Evolutionary conservation across 371 early-diverging fungal species (phyloP).

Genomic region (Mortierella sp.): DNA sequence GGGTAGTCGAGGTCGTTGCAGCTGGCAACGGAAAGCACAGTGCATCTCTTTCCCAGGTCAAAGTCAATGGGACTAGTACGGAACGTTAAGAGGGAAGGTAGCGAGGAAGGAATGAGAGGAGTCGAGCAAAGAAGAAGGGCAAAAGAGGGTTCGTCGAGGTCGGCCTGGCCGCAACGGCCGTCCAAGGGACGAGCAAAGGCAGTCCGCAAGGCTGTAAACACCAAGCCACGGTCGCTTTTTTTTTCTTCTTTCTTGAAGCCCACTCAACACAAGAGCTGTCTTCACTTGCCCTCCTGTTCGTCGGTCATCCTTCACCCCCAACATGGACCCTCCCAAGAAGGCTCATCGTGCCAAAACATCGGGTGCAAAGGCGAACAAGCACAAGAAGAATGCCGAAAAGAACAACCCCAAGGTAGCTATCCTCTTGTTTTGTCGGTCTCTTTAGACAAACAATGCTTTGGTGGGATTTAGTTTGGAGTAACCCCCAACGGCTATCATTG

Average conservation of each 20-base stretch:
- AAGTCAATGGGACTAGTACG: neutral
- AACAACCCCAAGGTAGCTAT: constrained; percentile 86
- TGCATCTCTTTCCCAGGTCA: constrained; percentile 22
- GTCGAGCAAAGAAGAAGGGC: neutral
- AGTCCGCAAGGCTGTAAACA: neutral
- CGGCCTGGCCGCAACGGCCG: too few relatives aligned
- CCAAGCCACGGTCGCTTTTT: constrained; percentile 28
- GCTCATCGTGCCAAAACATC: constrained; percentile 85
- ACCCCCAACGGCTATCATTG: too few relatives aligned
- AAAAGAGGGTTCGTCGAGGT: neutral
- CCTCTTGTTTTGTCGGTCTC: too few relatives aligned
- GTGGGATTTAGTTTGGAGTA: too few relatives aligned
- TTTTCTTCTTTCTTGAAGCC: constrained; percentile 10
- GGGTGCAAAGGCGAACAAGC: constrained; percentile 85
- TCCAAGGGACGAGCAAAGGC: neutral
- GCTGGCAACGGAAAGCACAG: constrained; percentile 34
- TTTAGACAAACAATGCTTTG: too few relatives aligned
- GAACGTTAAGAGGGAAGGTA: neutral
- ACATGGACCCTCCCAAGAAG: constrained; percentile 75
- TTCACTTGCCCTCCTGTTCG: constrained; percentile 4
- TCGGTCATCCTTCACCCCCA: constrained; percentile 15
- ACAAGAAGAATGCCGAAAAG: constrained; percentile 77
- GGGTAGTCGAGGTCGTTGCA: constrained; percentile 20
- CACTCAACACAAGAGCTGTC: neutral
- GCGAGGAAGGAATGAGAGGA: neutral